phyloP scores from a whole-genome alignment of 2,329 filamentous ascomycete genomes.

The Calycina herbarum region DNA sequence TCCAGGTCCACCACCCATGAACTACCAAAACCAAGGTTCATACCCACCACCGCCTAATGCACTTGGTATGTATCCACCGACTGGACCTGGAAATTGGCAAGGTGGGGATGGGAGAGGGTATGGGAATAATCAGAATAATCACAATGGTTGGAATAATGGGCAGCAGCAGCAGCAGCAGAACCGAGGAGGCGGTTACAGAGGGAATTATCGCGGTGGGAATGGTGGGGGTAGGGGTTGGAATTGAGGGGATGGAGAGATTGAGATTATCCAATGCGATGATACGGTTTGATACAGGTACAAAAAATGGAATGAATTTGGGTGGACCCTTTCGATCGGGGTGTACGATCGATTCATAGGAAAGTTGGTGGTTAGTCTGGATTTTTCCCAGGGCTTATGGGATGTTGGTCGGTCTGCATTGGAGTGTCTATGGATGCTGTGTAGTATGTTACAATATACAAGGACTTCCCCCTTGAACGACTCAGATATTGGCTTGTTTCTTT shows the following conservation, averaged over 20 bases:
- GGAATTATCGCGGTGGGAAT: conserved; percentile 32
- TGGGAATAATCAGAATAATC: conserved; percentile 5
- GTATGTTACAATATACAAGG: background rate
- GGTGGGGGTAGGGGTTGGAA: conserved; percentile 29
- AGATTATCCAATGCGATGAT: background rate
- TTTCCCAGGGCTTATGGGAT: background rate
- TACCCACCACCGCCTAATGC: conserved; percentile 18
- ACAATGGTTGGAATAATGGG: conserved; percentile 30
- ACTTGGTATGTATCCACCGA: conserved; percentile 20
- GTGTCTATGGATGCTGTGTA: background rate
- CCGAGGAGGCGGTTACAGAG: conserved; percentile 29
- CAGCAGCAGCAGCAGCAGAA: conserved; percentile 15
- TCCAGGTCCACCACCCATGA: conserved; percentile 25
- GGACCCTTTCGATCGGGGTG: too few relatives aligned
- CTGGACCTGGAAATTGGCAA: conserved; percentile 25
- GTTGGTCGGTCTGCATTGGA: background rate
- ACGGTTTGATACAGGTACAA: background rate
- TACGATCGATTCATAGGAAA: too few relatives aligned
- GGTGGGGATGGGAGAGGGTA: conserved; percentile 27
- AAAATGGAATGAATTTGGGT: background rate
- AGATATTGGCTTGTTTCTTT: too few relatives aligned
- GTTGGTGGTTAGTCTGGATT: too few relatives aligned
- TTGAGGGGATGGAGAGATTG: background rate
- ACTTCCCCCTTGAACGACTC: too few relatives aligned
- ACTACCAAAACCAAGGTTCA: conserved; percentile 20